Evolutionary conservation across 2,329 filamentous ascomycete genomes (phyloP).

Genomic region (Ascochyta koolunga): DNA sequence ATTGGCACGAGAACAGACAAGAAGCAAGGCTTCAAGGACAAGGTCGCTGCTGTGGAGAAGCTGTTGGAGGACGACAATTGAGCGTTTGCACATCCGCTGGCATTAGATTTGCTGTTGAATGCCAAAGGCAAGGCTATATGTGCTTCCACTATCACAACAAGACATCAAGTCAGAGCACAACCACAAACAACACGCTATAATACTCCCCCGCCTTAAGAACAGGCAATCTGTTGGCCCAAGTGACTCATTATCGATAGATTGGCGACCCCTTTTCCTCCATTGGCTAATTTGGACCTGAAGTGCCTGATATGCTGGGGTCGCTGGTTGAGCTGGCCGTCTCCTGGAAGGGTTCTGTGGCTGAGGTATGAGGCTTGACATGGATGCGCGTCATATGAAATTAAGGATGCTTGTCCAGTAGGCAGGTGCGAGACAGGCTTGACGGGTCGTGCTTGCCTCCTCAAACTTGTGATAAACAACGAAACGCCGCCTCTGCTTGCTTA

Average conservation of each 20-base stretch:
- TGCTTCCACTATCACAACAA: constrained; percentile 17
- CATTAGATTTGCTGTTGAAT: background rate
- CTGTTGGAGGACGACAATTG: constrained; percentile 50
- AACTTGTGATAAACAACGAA: constrained; percentile 4
- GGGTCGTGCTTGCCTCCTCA: constrained; percentile 5
- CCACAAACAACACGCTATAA: constrained; percentile 17
- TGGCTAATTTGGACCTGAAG: constrained; percentile 20
- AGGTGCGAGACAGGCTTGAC: constrained; percentile 13
- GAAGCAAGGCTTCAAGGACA: constrained; percentile 79
- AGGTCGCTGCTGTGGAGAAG: constrained; percentile 68
- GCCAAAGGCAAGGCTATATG: constrained; percentile 6
- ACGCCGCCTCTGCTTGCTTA: background rate
- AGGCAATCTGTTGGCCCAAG: constrained; percentile 21
- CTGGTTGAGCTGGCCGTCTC: constrained; percentile 9
- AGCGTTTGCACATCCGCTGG: background rate
- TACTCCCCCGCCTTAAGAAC: constrained; percentile 21
- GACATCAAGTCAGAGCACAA: constrained; percentile 5
- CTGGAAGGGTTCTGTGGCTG: constrained; percentile 13
- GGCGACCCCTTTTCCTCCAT: constrained; percentile 27
- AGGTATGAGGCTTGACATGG: constrained; percentile 18
- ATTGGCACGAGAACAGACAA: constrained; percentile 88
- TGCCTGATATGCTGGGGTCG: constrained; percentile 13
- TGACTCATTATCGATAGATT: constrained; percentile 23
- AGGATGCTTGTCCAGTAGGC: constrained; percentile 17
- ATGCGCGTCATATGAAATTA: constrained; percentile 34